These are phyloP conservation scores for Scopulariopsis brevicaulis DNA, from an alignment of 2,329 filamentous ascomycete species.

Conservation along the genomic window DNA sequence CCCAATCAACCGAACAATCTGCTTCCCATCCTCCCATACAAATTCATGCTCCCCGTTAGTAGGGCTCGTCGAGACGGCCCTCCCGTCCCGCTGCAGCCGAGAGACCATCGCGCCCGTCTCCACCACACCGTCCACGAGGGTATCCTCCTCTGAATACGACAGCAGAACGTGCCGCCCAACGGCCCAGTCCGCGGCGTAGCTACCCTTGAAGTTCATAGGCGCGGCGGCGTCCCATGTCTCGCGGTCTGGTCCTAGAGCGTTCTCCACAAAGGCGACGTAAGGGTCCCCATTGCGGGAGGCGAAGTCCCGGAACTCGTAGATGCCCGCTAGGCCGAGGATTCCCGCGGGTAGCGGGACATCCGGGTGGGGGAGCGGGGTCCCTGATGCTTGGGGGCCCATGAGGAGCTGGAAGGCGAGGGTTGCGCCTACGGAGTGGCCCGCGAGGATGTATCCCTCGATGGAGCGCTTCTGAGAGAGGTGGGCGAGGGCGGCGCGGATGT, in stretches of 20 bases:
- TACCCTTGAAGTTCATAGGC: constrained; percentile 32
- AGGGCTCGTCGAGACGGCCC: constrained; percentile 18
- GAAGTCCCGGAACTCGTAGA: constrained; percentile 53
- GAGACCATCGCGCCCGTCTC: constrained; percentile 47
- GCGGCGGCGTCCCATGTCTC: constrained; percentile 41
- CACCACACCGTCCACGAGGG: constrained; percentile 35
- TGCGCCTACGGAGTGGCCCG: constrained; percentile 53
- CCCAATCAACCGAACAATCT: constrained; percentile 20
- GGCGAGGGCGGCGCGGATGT: constrained; percentile 39
- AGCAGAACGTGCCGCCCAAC: constrained; percentile 23
- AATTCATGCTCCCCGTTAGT: constrained; percentile 50
- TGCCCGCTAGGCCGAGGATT: constrained; percentile 51
- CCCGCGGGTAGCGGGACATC: constrained; percentile 29
- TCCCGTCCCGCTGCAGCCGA: constrained; percentile 27
- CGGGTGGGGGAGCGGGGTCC: constrained; percentile 8
- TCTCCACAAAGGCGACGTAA: constrained; percentile 46
- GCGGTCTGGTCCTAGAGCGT: constrained; percentile 47
- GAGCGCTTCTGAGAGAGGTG: constrained; percentile 33
- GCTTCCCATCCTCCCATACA: constrained; percentile 47
- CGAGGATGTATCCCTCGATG: constrained; percentile 40
- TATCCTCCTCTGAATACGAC: constrained; percentile 34
- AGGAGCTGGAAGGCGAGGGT: constrained; percentile 37
- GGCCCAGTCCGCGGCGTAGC: constrained; percentile 27
- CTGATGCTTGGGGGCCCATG: constrained; percentile 26
- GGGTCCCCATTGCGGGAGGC: constrained; percentile 28